phyloP scores from a whole-genome alignment of 495 filamentous ascomycete genomes.

The Astrothelium subdiscretum region DNA sequence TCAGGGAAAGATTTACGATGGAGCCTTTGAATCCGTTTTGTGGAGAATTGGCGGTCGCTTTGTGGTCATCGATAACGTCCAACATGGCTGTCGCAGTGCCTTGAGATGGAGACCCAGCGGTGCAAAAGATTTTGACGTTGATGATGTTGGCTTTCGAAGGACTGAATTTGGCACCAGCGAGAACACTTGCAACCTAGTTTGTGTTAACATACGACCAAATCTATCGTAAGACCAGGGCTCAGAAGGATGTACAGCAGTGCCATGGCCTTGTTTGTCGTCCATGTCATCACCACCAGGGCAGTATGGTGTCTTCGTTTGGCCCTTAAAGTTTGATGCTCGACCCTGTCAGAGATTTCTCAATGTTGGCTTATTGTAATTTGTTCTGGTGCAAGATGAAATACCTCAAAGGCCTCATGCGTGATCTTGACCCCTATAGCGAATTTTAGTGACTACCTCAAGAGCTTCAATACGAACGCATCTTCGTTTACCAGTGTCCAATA shows the following conservation, averaged over 20 bases:
- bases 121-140: neutral
- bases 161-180: neutral
- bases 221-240: neutral
- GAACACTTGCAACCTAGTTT: neutral
- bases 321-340: neutral
- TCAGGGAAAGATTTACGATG: neutral
- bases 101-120: neutral
- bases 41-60: neutral
- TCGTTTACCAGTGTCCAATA: neutral
- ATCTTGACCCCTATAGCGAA: neutral
- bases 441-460: neutral
- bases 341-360: neutral
- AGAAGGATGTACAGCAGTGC: neutral
- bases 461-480: neutral
- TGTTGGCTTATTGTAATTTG: neutral
- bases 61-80: neutral
- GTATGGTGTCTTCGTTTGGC: neutral
- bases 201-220: neutral
- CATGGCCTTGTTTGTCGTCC: neutral
- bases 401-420: neutral
- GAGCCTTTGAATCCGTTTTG: neutral
- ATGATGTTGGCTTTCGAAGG: neutral
- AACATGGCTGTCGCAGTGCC: neutral
- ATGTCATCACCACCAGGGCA: neutral
- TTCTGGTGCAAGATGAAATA: neutral